phyloP scores from a whole-genome alignment of 169 alveolate species.

The Plasmodium falciparum region DNA sequence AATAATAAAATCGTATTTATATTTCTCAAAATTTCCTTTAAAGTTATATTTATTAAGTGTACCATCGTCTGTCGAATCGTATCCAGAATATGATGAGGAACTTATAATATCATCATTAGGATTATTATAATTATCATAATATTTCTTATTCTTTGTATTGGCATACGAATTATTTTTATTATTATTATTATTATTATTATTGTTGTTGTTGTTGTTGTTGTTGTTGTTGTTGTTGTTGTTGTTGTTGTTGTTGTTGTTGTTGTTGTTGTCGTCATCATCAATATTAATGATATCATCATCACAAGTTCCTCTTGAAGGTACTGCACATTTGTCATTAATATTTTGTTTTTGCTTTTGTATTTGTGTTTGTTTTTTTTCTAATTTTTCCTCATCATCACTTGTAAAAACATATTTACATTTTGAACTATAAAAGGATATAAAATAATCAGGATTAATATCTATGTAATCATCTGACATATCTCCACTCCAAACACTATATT shows the following conservation, averaged over 20 bases:
- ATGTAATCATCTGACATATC: conserved; percentile 80
- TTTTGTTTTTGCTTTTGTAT: neutral
- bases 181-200: too few relatives aligned
- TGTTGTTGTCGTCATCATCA: neutral
- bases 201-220: neutral
- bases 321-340: neutral
- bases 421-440: conserved; percentile 65
- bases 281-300: neutral
- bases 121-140: neutral
- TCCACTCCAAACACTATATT: conserved; percentile 86
- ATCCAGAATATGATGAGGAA: conserved; percentile 1
- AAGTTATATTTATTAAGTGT: neutral
- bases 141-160: too few relatives aligned
- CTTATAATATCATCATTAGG: neutral
- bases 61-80: conserved; percentile 11
- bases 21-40: conserved; percentile 18
- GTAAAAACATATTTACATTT: conserved; percentile 40
- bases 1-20: conserved; percentile 14
- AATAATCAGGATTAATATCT: conserved; percentile 56
- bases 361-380: neutral
- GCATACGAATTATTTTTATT: too few relatives aligned
- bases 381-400: conserved; percentile 37
- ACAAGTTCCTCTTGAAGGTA: neutral
- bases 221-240: neutral
- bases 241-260: neutral